Evolutionary conservation across 192 early-diverging fungal species (phyloP), one percentile per base, ranked within the genome.

Genomic region (Linnemannia elongata): DNA sequence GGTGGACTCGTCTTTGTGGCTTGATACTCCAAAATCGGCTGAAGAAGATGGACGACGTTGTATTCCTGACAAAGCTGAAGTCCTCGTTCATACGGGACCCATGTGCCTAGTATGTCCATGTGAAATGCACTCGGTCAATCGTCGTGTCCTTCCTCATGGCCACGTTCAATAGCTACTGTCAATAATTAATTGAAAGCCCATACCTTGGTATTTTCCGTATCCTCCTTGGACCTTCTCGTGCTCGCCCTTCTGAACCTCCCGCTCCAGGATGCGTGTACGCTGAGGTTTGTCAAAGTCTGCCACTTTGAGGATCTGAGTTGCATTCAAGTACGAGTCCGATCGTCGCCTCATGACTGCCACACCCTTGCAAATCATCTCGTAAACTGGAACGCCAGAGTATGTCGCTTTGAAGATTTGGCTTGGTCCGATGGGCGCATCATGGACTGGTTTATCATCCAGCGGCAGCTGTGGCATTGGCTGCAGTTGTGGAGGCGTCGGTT

Each of bases 141-240:
- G 3, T 13, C 69, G n/a, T 55, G 54, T 44, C 49, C 36, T 22
- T 27, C 45, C 2, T 15, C 44, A 13, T 76, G 89, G 47, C 80
- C 93, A 42, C 22, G 3, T 27, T 57, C 54, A 30, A 60, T 22
- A 41, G 6, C 6, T 60, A 24, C 6, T 12, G n/a, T 24, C 20
- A 52, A 38, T 38, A 38, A 27, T 30, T 90, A 89, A 92, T 27
- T 90, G 94, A 96, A 20, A 89, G 90, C 92, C 24, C 90, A 94
- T 96, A 83, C 98, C 98, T 91, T 98, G 98, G 88, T 99, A 99
- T 91, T 98, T 98, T 81, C 98, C 98, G 87, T 99, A 99, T 15
- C 99, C 99, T 22, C 99, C 99, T 86, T 99, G 98, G 12, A 99
- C 96, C 87, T 99, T 98, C 73, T 99, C 98, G 88, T 97, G 97